phyloP scores from a whole-genome alignment of 1,139 yeast genomes.

The Hemisphaericaspora subhashii region DNA sequence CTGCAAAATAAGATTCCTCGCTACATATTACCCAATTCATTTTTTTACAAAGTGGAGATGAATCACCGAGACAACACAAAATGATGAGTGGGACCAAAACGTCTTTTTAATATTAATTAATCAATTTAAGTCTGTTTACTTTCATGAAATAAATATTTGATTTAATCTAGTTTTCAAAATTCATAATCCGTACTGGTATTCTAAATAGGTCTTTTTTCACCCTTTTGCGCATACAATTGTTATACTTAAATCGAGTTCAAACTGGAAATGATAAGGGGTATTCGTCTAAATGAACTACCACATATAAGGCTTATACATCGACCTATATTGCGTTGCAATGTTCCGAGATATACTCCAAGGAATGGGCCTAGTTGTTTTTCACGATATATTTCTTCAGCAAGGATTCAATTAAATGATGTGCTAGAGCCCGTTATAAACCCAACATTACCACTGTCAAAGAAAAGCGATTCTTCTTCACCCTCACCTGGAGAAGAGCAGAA shows the following conservation, averaged over 20 bases:
- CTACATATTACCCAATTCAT: not conserved
- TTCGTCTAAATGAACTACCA: not conserved
- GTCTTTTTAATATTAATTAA: not conserved
- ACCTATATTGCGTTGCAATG: not conserved
- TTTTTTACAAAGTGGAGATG: not conserved
- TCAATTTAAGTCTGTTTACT: not conserved
- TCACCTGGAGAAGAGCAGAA: conserved; percentile 5
- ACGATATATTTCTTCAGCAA: not conserved
- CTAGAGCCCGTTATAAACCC: not conserved
- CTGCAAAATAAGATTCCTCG: conserved; percentile 1
- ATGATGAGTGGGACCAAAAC: not conserved
- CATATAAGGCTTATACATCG: not conserved
- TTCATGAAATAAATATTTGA: not conserved
- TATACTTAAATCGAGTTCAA: not conserved
- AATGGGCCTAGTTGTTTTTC: not conserved
- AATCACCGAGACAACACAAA: not conserved
- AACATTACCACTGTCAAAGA: not conserved
- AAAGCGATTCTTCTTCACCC: not conserved
- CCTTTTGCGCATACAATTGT: too few relatives aligned
- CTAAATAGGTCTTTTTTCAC: too few relatives aligned
- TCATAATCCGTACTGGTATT: too few relatives aligned
- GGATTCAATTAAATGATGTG: not conserved
- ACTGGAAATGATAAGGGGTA: not conserved
- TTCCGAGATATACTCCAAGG: not conserved
- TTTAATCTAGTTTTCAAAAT: too few relatives aligned